Conservation (phyloP, 192 early-diverging fungal species). For the Phlyctochytrium planicorne region DNA sequence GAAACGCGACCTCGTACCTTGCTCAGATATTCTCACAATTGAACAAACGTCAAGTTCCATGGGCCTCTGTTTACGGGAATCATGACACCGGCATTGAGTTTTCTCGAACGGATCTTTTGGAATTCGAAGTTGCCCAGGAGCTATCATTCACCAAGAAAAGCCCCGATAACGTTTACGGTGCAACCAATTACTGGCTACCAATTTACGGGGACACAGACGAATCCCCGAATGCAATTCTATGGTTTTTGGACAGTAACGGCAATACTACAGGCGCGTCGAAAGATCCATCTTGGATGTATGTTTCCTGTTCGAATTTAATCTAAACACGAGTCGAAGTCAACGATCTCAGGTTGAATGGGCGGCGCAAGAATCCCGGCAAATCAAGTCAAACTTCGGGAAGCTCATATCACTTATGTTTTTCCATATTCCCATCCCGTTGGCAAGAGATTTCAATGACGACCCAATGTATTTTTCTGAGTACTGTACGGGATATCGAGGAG, state of each 20-base stretch:
- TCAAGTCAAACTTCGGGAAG: neutral
- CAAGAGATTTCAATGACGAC: neutral
- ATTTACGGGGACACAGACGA: neutral
- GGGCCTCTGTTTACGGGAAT: slow-evolving; percentile 17
- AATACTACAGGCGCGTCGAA: neutral
- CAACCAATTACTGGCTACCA: slow-evolving; percentile 11
- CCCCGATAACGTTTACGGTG: slow-evolving; percentile 6
- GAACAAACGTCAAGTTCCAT: neutral
- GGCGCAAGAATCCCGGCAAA: neutral
- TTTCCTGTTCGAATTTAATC: neutral
- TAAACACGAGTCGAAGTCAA: neutral
- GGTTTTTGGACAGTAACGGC: slow-evolving; percentile 17
- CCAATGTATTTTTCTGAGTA: slow-evolving; percentile 1
- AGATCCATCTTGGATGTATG: slow-evolving; percentile 6
- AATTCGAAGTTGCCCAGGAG: slow-evolving; percentile 5
- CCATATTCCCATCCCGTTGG: slow-evolving; percentile 13
- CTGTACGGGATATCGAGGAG: slow-evolving; percentile 8
- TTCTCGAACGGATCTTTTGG: neutral
- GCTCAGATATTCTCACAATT: neutral
- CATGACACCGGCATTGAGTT: slow-evolving; percentile 10
- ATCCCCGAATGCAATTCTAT: neutral
- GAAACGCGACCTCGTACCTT: slow-evolving; percentile 11
- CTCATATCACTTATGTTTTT: slow-evolving; percentile 7
- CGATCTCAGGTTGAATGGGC: slow-evolving; percentile 18
- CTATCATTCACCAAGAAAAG: slow-evolving; percentile 1